A percentile compares a stretch with the other conserved stretches of the same genome.
phyloP scores from a whole-genome alignment of 164 flowering plant genomes.

The Annona squamosa region DNA sequence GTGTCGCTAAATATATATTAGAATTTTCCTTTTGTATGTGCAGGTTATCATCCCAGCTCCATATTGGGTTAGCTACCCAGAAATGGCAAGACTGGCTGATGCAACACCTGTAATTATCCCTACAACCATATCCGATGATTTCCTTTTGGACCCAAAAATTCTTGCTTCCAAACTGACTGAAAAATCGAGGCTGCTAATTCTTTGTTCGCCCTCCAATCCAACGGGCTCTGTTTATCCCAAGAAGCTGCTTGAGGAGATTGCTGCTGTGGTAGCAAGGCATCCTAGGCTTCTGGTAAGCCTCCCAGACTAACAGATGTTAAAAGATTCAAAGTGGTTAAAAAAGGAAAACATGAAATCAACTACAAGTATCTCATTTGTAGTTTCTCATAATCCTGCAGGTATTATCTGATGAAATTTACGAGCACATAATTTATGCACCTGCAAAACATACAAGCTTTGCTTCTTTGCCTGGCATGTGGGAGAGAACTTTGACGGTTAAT shows the following conservation, averaged over 20 bases:
- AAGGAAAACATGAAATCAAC: background rate
- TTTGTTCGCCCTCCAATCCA: constrained; percentile 95
- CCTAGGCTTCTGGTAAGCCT: constrained; percentile 81
- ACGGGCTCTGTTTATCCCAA: constrained; percentile 92
- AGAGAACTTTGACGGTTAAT: constrained; percentile 87
- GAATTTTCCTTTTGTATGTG: background rate
- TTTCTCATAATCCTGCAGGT: constrained; percentile 42
- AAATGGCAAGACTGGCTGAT: constrained; percentile 90
- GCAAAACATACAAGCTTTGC: constrained; percentile 95
- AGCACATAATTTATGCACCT: constrained; percentile 86
- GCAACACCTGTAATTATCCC: constrained; percentile 85
- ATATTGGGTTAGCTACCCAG: constrained; percentile 94
- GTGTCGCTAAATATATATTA: background rate
- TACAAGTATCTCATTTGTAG: background rate
- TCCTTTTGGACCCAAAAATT: constrained; percentile 70
- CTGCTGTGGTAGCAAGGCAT: constrained; percentile 67
- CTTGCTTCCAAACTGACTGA: constrained; percentile 72
- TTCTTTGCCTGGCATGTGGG: constrained; percentile 96
- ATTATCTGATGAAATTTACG: constrained; percentile 90
- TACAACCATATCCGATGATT: constrained; percentile 63
- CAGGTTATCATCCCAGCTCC: constrained; percentile 97
- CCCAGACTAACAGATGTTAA: background rate
- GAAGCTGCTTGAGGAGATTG: constrained; percentile 77
- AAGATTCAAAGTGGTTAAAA: background rate
- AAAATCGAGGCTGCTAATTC: constrained; percentile 82